Base-by-base conservation (phyloP, 2,329 filamentous ascomycete genomes). In the Pseudocercospora pini-densiflorae region DNA sequence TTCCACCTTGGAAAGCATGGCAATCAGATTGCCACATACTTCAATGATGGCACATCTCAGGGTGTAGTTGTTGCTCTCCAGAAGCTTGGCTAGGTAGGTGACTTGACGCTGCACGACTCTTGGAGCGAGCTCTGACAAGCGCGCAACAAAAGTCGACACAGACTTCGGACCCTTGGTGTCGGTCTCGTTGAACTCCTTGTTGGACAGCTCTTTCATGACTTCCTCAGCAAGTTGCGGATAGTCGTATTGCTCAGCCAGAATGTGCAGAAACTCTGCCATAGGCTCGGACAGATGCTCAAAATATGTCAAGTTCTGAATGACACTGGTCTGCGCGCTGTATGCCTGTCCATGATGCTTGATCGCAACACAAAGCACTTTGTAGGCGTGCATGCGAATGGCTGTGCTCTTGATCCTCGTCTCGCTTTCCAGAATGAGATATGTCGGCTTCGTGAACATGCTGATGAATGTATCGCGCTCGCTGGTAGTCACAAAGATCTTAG, bases 251-350 rank as follows among this genome's bases (percentile, higher is more conserved):
- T 98, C 94, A 0, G 94, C 90, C 27, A 99, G 84, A 75, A 98
- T 99, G 74, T 98, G 93, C 4, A 99, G 83, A 74, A 99, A 97
- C 78, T 99, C 96, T 33, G 95, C 95, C 95, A 99, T 99, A 1
- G 95, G 95, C 76, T 99, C 95, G 0, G 95, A 94, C n/a, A 99
- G 83, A 79, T 99, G 95, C 80, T 99, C 95, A 75, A 98, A 99
- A 78, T 99, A 99, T 5, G 95, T 97, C 71, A 99, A 82, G 77
- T 95, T 98, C 79, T 99, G 95, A 62, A 98, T 94, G 75, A 99
- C 97, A 54, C 94, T 97, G 57, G 97, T 98, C 85, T 99, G 95
- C 1, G 95, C 95, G 60, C 92, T 94, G 77, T 97, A 97, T 72
- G 91, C 95, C 79, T 99, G 95, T 1, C 95, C 95, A 77, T 99